Base-by-base conservation (phyloP, 164 flowering plant genomes). In the Magnolia kwangsiensis region DNA sequence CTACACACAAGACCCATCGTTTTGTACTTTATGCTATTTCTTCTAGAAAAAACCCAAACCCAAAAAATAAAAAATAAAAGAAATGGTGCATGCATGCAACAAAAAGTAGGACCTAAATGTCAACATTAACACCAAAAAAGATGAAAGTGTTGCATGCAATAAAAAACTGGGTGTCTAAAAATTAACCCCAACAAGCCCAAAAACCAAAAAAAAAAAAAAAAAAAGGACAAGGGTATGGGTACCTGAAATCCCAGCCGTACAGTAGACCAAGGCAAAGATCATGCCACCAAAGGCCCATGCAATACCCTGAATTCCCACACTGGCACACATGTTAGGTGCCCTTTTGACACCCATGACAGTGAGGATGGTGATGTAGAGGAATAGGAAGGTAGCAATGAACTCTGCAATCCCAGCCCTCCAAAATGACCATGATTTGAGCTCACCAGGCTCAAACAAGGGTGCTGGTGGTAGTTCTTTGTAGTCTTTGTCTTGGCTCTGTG, bases 231-330 rank as follows among this genome's bases (percentile, higher is more conserved):
- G 9, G 29, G 1, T 20, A 8, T 4, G 21, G 70, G 79, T 4
- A 89, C 92, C 92, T 81, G 92, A 89, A 77, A 87, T 86, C n/a
- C 90, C 92, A 74, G 92, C 90, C 64, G 90, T 87, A 82, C 92
- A 89, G 86, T 87, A 89, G 49, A 89, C 92, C 23, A 89, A 86
- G 73, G 90, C 90, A 76, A 89, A 89, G 85, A 89, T 87, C 89
- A 86, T 87, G 31, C 90, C 92, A 8, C 92, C 92, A 77, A 87
- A 89, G 58, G 92, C 90, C 92, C 92, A 89, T 73, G 92, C 90
- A 72, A 89, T 87, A 3, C 90, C 91, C 58, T 88, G 90, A 73
- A 88, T 82, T 51, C 92, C 92, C 37, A 88, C 92, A 16, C 87
- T 19, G 51, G 86, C 82, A 80, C 90, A 89, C 81, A 63, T 88